Evolutionary conservation across 768 basidiomycete genomes (phyloP), one percentile per base, ranked within the genome.

Genomic region (Tylopilus vinaceipallidus): DNA sequence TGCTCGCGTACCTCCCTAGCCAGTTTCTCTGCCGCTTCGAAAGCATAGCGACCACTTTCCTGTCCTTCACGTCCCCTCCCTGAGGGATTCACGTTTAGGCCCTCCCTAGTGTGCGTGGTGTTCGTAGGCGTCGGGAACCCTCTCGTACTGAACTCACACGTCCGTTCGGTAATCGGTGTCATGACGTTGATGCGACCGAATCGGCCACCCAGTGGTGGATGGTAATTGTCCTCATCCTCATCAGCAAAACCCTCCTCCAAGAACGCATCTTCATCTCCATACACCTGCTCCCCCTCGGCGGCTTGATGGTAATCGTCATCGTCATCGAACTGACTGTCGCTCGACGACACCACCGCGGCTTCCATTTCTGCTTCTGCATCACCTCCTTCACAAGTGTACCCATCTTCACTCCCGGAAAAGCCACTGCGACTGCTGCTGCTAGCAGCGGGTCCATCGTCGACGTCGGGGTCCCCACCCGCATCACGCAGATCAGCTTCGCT

Each of bases 91-190:
- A 51, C 67, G 35, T 14, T 30, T 30, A 44, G 42, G 44, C 47
- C 47, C 42, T 65, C 65, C 63, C 84, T 30, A 74, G 77, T 16
- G 78, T 80, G 19, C 80, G 73, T 49, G 66, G 75, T 56, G 75
- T 78, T 32, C 77, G 63, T 58, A 56, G 72, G 52, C 51, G 68
- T 60, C 39, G 70, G 68, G 34, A 70, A 58, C 20, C 66, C 66
- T 50, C 81, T 74, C 14, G 82, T 86, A 57, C 82, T 86, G 64
- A 76, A 95, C 68, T 98, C 97, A 60, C 81, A 81, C 10, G 97
- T 98, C 35, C 95, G 78, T 68, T 99, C 97, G 12, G 91, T 91
- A 67, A 98, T 98, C 3, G 97, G 95, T 9, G 95, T 98, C 93
- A 99, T 94, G 48, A 95, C 85, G 62, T 88, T 84, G 70, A 98